Conservation (phyloP, 768 basidiomycete species). For the Naganishia kalamii region DNA sequence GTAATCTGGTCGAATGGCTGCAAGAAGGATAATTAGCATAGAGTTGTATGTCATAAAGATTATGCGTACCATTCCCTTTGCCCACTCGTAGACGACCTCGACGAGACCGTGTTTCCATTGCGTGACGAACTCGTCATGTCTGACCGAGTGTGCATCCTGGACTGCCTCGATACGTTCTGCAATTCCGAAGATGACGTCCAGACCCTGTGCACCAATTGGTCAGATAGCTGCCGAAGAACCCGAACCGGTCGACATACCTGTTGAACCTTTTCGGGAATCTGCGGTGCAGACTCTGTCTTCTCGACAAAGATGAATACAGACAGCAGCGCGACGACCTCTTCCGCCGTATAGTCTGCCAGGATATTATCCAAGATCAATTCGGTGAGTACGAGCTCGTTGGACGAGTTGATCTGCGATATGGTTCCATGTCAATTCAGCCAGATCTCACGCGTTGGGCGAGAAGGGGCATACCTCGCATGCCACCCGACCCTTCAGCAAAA, state of each 20-base stretch:
- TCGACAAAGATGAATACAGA: constrained; percentile 98
- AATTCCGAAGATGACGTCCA: constrained; percentile 69
- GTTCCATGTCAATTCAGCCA: background rate
- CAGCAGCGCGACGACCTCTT: constrained; percentile 90
- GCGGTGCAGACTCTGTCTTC: constrained; percentile 84
- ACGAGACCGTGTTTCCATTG: constrained; percentile 82
- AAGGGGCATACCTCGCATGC: constrained; percentile 75
- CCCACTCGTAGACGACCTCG: constrained; percentile 99
- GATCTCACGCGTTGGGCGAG: background rate
- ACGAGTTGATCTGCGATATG: constrained; percentile 81
- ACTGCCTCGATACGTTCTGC: constrained; percentile 69
- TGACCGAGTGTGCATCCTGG: constrained; percentile 74
- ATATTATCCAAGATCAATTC: constrained; percentile 96
- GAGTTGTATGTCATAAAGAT: background rate
- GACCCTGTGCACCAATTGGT: constrained; percentile 49
- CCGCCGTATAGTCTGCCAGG: constrained; percentile 79
- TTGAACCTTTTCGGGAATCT: constrained; percentile 69
- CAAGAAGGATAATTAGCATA: background rate
- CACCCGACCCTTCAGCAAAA: constrained; percentile 89
- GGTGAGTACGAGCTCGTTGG: constrained; percentile 91
- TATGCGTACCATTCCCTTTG: constrained; percentile 82
- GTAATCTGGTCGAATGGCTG: constrained; percentile 97
- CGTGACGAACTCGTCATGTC: constrained; percentile 64
- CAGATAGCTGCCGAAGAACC: background rate
- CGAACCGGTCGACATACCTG: background rate